Conservation (phyloP, 352 stramenopile genomes). For the Globisporangium carolinianum region DNA sequence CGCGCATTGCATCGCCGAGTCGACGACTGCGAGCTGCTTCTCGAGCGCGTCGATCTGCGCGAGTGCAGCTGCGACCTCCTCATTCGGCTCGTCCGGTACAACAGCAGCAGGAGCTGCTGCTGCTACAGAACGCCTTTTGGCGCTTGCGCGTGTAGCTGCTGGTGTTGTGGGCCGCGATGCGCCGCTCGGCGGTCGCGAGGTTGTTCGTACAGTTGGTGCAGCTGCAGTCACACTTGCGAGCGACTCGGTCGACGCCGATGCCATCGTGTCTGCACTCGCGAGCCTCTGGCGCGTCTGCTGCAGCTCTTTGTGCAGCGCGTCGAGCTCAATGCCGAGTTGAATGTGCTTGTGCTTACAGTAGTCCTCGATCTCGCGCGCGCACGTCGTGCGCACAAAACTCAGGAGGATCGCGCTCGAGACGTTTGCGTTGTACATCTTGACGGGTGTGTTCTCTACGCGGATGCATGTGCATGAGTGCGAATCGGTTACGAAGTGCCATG, state of each 20-base stretch:
- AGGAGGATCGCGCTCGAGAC: conserved; percentile 61
- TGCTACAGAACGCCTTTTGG: neutral
- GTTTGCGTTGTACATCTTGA: conserved; percentile 77
- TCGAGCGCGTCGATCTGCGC: conserved; percentile 36
- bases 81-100: conserved; percentile 13
- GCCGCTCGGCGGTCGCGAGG: conserved; percentile 13
- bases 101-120: too few relatives aligned
- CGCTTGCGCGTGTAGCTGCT: conserved; percentile 5
- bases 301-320: conserved; percentile 39
- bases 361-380: conserved; percentile 60
- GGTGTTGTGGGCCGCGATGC: conserved; percentile 12
- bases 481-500: too few relatives aligned
- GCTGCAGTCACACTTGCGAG: neutral
- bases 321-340: conserved; percentile 67
- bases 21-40: conserved; percentile 45
- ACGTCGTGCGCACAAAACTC: conserved; percentile 63
- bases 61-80: conserved; percentile 16
- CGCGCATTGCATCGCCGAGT: conserved; percentile 29
- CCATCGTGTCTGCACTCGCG: neutral
- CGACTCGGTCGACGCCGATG: conserved; percentile 1
- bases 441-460: conserved; percentile 30
- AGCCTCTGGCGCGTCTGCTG: conserved; percentile 12
- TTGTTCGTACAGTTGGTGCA: conserved; percentile 1
- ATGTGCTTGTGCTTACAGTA: conserved; percentile 71
- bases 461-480: too few relatives aligned